Percentiles rank a stretch among this genome's conserved stretches.
phyloP scores from a whole-genome alignment of 257 asterid species.

The Solanum clarkiae region DNA sequence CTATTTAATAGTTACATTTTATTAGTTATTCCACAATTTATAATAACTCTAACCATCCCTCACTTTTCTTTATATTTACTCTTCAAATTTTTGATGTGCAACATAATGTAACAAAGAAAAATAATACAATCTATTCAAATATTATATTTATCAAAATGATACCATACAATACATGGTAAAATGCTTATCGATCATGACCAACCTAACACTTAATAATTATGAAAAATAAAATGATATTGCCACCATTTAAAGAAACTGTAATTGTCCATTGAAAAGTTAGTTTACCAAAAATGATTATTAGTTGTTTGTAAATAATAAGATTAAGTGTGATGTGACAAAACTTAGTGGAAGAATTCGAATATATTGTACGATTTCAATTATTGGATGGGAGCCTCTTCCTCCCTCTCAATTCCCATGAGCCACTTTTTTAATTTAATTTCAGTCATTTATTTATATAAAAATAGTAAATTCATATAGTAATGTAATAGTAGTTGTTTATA shows the following conservation, averaged over 20 bases:
- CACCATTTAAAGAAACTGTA: neutral
- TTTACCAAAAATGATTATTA: neutral
- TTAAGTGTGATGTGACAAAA: neutral
- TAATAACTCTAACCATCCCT: neutral
- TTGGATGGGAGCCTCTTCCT: neutral
- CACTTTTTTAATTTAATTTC: neutral
- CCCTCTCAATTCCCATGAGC: neutral
- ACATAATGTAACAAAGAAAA: neutral
- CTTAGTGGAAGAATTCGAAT: neutral
- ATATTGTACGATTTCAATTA: neutral
- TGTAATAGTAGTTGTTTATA: neutral
- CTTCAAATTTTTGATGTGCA: neutral
- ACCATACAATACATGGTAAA: neutral
- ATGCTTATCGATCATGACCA: neutral
- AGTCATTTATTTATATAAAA: neutral
- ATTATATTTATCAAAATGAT: neutral
- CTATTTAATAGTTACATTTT: neutral
- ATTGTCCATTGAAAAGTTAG: neutral
- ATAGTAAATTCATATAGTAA: neutral
- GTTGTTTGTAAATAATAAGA: neutral
- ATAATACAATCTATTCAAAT: rapidly evolving
- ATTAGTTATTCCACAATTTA: rapidly evolving
- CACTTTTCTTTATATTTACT: neutral
- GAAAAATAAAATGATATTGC: neutral
- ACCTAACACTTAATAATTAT: neutral